phyloP scores from a whole-genome alignment of 1,284 basidiomycete genomes.

The Marasmius sp. region DNA sequence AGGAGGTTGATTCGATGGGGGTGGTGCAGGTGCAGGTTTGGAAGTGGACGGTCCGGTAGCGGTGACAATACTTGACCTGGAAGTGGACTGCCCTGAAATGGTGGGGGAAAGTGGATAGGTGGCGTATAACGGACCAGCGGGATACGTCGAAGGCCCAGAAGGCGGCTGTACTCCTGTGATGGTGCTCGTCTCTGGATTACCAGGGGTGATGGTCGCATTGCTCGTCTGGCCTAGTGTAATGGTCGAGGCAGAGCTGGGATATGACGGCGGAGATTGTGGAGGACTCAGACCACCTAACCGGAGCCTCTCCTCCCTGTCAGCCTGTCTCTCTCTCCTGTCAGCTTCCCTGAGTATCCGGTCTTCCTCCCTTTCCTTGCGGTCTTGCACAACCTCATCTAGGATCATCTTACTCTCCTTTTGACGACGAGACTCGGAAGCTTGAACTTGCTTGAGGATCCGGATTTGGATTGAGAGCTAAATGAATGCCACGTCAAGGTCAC shows the following conservation, averaged over 20 bases:
- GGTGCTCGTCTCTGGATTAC: not conserved
- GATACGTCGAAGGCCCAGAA: not conserved
- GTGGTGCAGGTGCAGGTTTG: not conserved
- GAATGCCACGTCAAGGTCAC: slow-evolving; percentile 4
- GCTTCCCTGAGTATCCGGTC: not conserved
- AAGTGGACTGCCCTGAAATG: not conserved
- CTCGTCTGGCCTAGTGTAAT: not conserved
- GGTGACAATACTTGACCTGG: not conserved
- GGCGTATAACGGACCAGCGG: not conserved
- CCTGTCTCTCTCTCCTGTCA: not conserved
- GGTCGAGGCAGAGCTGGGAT: not conserved
- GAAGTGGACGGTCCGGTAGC: not conserved
- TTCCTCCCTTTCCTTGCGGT: not conserved
- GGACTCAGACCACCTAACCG: not conserved
- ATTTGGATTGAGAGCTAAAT: slow-evolving; percentile 53
- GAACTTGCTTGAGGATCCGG: slow-evolving; percentile 57
- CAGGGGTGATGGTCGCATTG: not conserved
- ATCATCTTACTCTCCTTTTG: slow-evolving; percentile 19
- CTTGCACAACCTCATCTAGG: slow-evolving; percentile 20
- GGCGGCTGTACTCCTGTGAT: not conserved
- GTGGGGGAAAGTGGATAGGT: not conserved
- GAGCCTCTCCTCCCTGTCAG: not conserved
- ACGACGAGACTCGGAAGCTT: slow-evolving; percentile 28
- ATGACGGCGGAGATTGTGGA: not conserved
- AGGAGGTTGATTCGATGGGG: not conserved